These are phyloP conservation scores for Hibiscus mutabilis DNA, from an alignment of 345 rosid genomes.

Conservation along the genomic window DNA sequence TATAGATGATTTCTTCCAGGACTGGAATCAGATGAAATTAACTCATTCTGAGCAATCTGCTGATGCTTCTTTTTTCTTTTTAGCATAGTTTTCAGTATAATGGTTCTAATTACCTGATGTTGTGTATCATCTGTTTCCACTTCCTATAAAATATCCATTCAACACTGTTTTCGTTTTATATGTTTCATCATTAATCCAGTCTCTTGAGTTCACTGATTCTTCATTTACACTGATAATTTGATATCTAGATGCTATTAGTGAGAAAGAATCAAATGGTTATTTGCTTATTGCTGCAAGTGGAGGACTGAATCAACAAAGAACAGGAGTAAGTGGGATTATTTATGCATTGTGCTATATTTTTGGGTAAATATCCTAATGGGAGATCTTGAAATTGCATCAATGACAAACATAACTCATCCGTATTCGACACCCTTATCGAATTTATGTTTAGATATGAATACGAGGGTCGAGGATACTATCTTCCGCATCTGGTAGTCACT, in stretches of 20 bases:
- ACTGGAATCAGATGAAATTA: not conserved
- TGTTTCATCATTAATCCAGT: not conserved
- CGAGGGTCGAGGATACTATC: not conserved
- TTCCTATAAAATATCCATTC: not conserved
- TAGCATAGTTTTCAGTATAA: not conserved
- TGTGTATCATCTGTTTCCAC: not conserved
- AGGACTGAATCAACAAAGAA: constrained; percentile 96
- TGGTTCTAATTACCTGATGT: not conserved
- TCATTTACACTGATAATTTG: constrained; percentile 13
- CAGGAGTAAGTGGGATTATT: constrained; percentile 67
- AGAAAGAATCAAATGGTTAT: constrained; percentile 75
- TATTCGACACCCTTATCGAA: not conserved
- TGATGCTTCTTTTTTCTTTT: not conserved
- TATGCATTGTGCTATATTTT: not conserved
- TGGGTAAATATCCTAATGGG: not conserved
- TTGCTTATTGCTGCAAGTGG: constrained; percentile 97
- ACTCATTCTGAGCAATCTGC: not conserved
- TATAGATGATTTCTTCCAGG: not conserved
- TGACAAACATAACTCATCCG: no score
- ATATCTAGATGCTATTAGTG: constrained; percentile 53
- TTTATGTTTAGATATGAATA: not conserved
- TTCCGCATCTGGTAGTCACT: no score
- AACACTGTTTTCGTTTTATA: not conserved
- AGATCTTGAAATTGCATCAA: constrained; percentile 1
- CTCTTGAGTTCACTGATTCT: not conserved